These are phyloP conservation scores for Picea abies DNA, from an alignment of 83 land plant genomes.

Conservation along the genomic window DNA sequence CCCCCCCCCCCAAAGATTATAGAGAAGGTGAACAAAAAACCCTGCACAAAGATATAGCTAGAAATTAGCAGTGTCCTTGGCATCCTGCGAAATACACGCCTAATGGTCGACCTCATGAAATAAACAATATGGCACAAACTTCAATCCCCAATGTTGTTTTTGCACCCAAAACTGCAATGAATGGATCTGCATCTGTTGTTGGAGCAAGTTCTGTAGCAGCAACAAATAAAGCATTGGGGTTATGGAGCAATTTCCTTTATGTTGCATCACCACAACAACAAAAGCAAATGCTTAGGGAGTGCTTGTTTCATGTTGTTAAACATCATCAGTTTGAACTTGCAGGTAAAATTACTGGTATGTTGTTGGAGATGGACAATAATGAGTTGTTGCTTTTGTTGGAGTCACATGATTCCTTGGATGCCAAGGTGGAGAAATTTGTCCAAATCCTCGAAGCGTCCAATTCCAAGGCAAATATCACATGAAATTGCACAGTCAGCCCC, in stretches of 20 bases:
- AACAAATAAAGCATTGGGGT: no score
- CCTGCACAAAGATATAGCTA: no score
- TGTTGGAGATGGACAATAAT: conserved; percentile 86
- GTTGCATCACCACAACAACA: conserved; percentile 64
- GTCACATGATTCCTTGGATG: conserved; percentile 66
- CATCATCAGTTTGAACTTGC: conserved; percentile 69
- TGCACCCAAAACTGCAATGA: no score
- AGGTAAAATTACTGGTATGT: conserved; percentile 51
- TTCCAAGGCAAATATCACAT: no score
- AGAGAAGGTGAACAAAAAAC: no score
- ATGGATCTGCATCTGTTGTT: no score
- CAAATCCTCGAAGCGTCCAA: conserved; percentile 42
- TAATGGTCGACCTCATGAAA: no score
- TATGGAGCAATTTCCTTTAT: background rate
- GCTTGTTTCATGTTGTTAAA: conserved; percentile 67
- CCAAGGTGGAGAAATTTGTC: conserved; percentile 80
- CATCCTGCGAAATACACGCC: background rate
- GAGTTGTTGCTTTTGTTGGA: conserved; percentile 70
- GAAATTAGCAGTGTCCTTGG: conserved; percentile 43
- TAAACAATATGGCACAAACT: no score
- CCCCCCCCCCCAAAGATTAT: no score
- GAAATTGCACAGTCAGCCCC: no score
- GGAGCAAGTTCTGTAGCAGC: no score
- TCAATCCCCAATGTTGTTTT: no score
- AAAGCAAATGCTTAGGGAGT: conserved; percentile 77